Base-by-base conservation (phyloP, 2,329 filamentous ascomycete genomes). In the Claviceps monticola region DNA sequence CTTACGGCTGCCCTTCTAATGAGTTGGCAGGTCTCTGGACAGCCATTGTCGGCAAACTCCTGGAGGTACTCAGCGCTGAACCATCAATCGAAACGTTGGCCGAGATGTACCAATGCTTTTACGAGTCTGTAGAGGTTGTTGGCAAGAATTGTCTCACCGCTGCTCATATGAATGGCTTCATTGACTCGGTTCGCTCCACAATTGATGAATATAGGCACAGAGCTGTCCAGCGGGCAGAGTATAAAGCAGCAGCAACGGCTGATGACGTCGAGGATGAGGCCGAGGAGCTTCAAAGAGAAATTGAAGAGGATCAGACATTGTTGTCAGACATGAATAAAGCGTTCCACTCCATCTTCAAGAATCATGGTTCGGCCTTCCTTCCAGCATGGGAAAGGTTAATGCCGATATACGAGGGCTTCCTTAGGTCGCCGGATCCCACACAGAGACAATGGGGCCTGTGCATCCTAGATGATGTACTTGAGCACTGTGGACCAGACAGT, bases 311-410 rank as follows among this genome's bases (percentile, higher is more conserved):
- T 64, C 91, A 97, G 69, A 95, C 89, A 21, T 76, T 98, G 17
- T 78, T 98, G 44, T 95, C 90, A 1, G 93, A 98, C 64, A 98
- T 98, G 93, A 98, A 98, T 80, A 98, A 98, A 75, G 91, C 93
- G 0, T 98, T 95, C 78, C 93, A 98, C 70, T 91, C 89, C 55
- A 88, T 98, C 58, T 98, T 98, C 78, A 97, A 97, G 75, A 90
- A 95, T 71, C 89, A 96, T 65, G 87, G 88, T 23, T 76, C 82
- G 9, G 73, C 78, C 11, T 98, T 98, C 75, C 76, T 98, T 51
- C 84, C 83, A 5, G 75, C 88, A 43, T 98, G 91, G 90, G 86
- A 95, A 65, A 80, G 81, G 50, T 76, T 98, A 23, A 81, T 95
- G 66, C 73, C 78, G 11, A 95, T 88, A 52, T 97, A 97, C 66